These are phyloP conservation scores for Diaporthe caulivora DNA, from an alignment of 2,329 filamentous ascomycete genomes.

Conservation along the genomic window DNA sequence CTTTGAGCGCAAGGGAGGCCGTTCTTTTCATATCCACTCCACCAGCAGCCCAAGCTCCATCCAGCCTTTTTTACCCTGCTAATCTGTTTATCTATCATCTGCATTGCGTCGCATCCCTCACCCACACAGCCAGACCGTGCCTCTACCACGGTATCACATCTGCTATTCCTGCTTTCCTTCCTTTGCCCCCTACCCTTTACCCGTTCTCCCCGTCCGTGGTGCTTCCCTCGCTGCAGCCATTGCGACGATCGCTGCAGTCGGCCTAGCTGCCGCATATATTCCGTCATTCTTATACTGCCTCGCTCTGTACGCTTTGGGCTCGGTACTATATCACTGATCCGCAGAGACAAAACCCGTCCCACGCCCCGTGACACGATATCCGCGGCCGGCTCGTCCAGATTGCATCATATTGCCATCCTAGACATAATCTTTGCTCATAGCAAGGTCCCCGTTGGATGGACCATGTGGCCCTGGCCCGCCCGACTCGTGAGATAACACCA, in stretches of 20 bases:
- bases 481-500: conserved; percentile 31
- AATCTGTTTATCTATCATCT: conserved; percentile 17
- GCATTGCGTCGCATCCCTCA: conserved; percentile 6
- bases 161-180: conserved; percentile 24
- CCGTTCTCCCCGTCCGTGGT: conserved; percentile 6
- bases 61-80: not conserved
- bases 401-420: conserved; percentile 26
- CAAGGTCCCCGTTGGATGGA: conserved; percentile 10
- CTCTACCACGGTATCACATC: conserved; percentile 13
- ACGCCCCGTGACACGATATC: not conserved
- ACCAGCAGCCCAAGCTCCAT: conserved; percentile 13
- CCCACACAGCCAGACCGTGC: too few relatives aligned
- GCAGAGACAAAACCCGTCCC: not conserved
- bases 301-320: not conserved
- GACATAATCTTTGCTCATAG: conserved; percentile 27
- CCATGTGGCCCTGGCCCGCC: conserved; percentile 22
- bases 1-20: conserved; percentile 25
- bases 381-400: not conserved
- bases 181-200: not conserved
- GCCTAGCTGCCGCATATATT: conserved; percentile 18
- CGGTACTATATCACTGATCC: conserved; percentile 3
- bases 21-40: conserved; percentile 1
- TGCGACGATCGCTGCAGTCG: conserved; percentile 20
- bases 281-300: conserved; percentile 16
- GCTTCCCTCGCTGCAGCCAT: not conserved